Percentiles rank a stretch among this genome's conserved stretches.
These are phyloP conservation scores for Melastoma candidum DNA, from an alignment of 441 rosid genomes.

Conservation along the genomic window DNA sequence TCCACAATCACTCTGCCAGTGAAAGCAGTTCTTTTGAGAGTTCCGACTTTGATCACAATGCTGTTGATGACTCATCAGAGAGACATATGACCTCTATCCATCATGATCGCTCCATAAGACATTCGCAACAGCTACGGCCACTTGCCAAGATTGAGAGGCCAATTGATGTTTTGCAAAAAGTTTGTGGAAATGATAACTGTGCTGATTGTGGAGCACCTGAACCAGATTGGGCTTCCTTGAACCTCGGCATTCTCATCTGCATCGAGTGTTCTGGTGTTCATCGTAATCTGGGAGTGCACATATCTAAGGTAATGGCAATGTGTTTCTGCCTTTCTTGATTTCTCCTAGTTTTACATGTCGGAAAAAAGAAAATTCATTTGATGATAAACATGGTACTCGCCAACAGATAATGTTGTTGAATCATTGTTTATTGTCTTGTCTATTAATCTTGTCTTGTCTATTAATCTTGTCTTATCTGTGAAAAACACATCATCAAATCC, in stretches of 20 bases:
- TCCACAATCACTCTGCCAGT: constrained; percentile 95
- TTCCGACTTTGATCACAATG: constrained; percentile 83
- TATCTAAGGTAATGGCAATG: constrained; percentile 65
- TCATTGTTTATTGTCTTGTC: too few species aligned
- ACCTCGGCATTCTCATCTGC: constrained; percentile 96
- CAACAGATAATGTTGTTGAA: too few species aligned
- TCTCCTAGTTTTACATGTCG: neutral
- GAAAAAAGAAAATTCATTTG: too few species aligned
- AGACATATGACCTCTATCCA: constrained; percentile 45
- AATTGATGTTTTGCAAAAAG: constrained; percentile 70
- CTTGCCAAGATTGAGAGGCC: constrained; percentile 77
- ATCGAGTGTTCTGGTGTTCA: constrained; percentile 99
- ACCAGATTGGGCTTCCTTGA: constrained; percentile 99
- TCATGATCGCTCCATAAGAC: constrained; percentile 66
- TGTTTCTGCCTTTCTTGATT: constrained; percentile 1
- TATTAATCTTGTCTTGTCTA: too few species aligned
- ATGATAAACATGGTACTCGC: too few species aligned
- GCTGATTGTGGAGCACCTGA: constrained; percentile 99
- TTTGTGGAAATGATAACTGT: constrained; percentile 90
- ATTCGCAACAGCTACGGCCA: constrained; percentile 60
- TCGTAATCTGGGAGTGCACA: constrained; percentile 95
- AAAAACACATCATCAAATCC: too few species aligned
- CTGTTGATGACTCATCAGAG: constrained; percentile 70
- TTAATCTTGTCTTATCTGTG: too few species aligned
- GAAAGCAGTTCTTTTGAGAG: constrained; percentile 99